These are phyloP conservation scores for Achaetomium macrosporum DNA, from an alignment of 2,329 filamentous ascomycete species.

Conservation along the genomic window DNA sequence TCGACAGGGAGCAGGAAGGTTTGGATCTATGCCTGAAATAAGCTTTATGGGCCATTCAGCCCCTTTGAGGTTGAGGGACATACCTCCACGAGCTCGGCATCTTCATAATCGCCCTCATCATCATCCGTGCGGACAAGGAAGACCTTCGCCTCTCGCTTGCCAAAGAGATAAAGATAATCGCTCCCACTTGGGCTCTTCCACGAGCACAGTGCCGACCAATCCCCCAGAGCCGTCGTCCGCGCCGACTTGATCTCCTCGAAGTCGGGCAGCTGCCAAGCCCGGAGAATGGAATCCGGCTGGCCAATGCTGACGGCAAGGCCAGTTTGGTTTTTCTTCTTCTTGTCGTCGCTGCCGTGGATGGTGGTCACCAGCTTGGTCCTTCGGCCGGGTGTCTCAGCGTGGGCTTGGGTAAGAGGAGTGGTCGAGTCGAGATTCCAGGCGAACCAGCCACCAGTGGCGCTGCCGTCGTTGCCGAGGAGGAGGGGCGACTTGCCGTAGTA, in stretches of 20 bases:
- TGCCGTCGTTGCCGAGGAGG: conserved; percentile 14
- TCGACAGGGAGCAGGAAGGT: conserved; percentile 9
- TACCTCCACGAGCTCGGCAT: conserved; percentile 7
- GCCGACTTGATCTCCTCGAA: conserved; percentile 10
- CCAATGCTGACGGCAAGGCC: conserved; percentile 12
- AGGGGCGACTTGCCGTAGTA: conserved; percentile 12
- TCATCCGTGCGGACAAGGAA: conserved; percentile 7
- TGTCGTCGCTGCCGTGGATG: conserved; percentile 1
- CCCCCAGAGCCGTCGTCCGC: conserved; percentile 4
- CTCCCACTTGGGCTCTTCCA: conserved; percentile 10
- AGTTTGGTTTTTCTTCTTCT: neutral
- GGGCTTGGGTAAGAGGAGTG: neutral
- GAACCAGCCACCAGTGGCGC: conserved; percentile 6
- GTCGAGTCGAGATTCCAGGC: conserved; percentile 10
- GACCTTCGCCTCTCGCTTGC: conserved; percentile 9
- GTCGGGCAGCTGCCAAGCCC: conserved; percentile 6
- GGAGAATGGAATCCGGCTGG: conserved; percentile 10
- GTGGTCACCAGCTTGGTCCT: conserved; percentile 14
- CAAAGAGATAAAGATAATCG: conserved; percentile 15
- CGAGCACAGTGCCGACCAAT: conserved; percentile 15
- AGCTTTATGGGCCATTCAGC: no score
- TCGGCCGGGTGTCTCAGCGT: conserved; percentile 10
- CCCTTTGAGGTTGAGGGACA: no score
- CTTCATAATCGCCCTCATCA: neutral
- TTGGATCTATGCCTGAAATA: conserved; percentile 3